A percentile compares a stretch with the other conserved stretches of the same genome.
Conservation (phyloP, 1,284 basidiomycete species). For the Marasmius sp. region DNA sequence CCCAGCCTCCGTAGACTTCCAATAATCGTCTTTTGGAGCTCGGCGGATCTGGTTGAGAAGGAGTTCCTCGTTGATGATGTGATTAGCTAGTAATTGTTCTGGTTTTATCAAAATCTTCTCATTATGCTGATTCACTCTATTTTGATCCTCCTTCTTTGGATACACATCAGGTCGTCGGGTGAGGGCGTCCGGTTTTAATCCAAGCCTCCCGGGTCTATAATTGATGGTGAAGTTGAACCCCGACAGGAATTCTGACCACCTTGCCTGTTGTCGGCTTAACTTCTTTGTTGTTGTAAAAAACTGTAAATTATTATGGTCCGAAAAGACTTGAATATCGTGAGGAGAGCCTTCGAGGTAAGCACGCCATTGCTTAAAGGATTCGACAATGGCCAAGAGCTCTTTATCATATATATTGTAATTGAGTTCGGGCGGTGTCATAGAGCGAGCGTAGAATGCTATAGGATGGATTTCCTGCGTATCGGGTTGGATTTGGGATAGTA, state of each 20-base stretch:
- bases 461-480: no score
- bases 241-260: constrained; percentile 27
- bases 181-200: constrained; percentile 28
- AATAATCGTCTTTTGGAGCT: background rate
- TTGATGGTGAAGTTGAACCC: constrained; percentile 23
- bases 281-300: constrained; percentile 23
- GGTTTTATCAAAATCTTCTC: constrained; percentile 16
- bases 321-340: constrained; percentile 18
- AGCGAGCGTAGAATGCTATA: no score
- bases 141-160: background rate
- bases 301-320: constrained; percentile 30
- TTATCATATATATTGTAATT: no score
- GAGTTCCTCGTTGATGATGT: background rate
- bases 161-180: constrained; percentile 21
- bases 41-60: background rate
- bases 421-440: no score
- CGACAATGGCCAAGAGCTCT: no score
- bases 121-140: constrained; percentile 1
- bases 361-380: no score
- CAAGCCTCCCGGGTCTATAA: constrained; percentile 23
- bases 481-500: no score
- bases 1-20: background rate
- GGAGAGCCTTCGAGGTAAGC: constrained; percentile 24
- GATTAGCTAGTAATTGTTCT: constrained; percentile 18
- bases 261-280: constrained; percentile 23